A percentile compares a stretch with the other conserved stretches of the same genome.
Evolutionary conservation across 495 filamentous ascomycete species (phyloP).

Genomic region (Pyronema omphalodes): DNA sequence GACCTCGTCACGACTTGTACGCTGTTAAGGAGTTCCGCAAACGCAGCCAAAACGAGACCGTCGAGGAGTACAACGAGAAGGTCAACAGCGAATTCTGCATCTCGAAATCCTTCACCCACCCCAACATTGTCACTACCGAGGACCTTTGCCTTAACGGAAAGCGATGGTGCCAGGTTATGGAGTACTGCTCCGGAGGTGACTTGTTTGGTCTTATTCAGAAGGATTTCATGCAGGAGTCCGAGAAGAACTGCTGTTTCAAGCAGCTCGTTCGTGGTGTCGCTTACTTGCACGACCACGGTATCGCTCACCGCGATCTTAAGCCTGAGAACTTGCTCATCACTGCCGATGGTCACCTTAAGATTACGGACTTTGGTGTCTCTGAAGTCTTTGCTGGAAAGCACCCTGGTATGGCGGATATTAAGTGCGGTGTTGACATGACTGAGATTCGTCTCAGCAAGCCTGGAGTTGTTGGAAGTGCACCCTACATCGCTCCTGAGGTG

Average conservation of each 20-base stretch:
- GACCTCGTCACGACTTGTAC: slow-evolving; percentile 36
- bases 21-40: slow-evolving; percentile 69
- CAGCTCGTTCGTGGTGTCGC: slow-evolving; percentile 52
- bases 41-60: slow-evolving; percentile 37
- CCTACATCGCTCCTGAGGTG: slow-evolving; percentile 66
- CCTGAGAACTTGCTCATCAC: slow-evolving; percentile 58
- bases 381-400: slow-evolving; percentile 60
- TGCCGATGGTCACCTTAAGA: slow-evolving; percentile 51
- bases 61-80: slow-evolving; percentile 53
- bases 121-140: slow-evolving; percentile 58
- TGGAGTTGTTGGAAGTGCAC: slow-evolving; percentile 54
- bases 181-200: slow-evolving; percentile 59
- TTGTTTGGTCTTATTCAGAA: slow-evolving; percentile 48
- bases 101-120: slow-evolving; percentile 55
- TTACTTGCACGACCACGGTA: slow-evolving; percentile 51
- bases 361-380: slow-evolving; percentile 63
- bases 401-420: slow-evolving; percentile 45
- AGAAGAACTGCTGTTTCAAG: slow-evolving; percentile 60
- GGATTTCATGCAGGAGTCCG: slow-evolving; percentile 39
- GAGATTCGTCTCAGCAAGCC: slow-evolving; percentile 47
- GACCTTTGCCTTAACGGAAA: slow-evolving; percentile 44
- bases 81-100: slow-evolving; percentile 67
- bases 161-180: slow-evolving; percentile 71
- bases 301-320: slow-evolving; percentile 71
- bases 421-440: slow-evolving; percentile 47